phyloP scores from a whole-genome alignment of 164 flowering plant species.

The Hamamelis virginiana region DNA sequence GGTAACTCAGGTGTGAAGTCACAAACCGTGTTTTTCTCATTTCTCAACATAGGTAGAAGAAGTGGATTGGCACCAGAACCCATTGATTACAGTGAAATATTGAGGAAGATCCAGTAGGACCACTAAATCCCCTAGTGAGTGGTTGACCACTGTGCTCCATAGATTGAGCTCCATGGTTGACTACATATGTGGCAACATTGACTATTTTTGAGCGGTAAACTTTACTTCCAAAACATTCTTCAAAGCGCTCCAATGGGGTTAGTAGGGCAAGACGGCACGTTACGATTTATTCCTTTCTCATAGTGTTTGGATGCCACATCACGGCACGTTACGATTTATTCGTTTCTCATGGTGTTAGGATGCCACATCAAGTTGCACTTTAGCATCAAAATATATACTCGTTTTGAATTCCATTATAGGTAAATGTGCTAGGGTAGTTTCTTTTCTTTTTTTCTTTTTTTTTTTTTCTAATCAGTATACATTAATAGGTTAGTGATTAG shows the following conservation, averaged over 20 bases:
- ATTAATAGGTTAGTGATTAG: no score
- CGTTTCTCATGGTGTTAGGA: neutral
- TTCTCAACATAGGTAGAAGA: neutral
- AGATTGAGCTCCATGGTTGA: slow-evolving; percentile 10
- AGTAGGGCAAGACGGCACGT: neutral
- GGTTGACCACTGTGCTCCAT: slow-evolving; percentile 22
- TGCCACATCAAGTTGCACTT: neutral
- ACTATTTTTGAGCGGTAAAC: neutral
- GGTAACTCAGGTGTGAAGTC: no score
- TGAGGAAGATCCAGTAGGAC: slow-evolving; percentile 18
- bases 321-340: neutral
- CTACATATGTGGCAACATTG: slow-evolving; percentile 9
- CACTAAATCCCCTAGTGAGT: slow-evolving; percentile 13
- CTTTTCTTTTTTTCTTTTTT: no score
- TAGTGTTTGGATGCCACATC: no score
- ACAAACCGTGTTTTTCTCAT: no score
- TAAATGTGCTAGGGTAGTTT: no score
- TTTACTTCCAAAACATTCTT: neutral
- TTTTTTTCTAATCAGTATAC: no score
- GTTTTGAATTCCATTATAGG: no score
- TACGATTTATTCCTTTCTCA: neutral
- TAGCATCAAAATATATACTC: no score
- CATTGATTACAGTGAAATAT: slow-evolving; percentile 5
- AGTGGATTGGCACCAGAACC: slow-evolving; percentile 32
- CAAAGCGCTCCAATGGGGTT: neutral